These are phyloP conservation scores for Echites panduratus DNA, from an alignment of 257 asterid species.

Conservation along the genomic window DNA sequence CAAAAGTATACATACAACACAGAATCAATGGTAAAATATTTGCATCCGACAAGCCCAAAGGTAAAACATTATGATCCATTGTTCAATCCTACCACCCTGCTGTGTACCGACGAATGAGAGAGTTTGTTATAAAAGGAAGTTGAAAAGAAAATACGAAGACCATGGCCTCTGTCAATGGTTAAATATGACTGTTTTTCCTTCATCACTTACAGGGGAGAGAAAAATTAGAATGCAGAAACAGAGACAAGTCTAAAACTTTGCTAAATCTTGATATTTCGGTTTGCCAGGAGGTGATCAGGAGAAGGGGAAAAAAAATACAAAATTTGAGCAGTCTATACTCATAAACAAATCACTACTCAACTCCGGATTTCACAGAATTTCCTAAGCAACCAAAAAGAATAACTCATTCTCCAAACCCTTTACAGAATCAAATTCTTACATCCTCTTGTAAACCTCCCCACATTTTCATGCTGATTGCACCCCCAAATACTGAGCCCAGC, in stretches of 20 bases:
- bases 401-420: not conserved
- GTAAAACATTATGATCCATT: not conserved
- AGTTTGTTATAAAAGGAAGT: not conserved
- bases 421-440: not conserved
- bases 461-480: not conserved
- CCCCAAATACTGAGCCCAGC: not conserved
- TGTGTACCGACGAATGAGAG: not conserved
- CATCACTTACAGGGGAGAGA: not conserved
- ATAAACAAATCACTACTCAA: not conserved
- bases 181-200: not conserved
- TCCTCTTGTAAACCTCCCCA: not conserved
- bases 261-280: not conserved
- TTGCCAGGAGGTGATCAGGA: not conserved
- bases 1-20: not conserved
- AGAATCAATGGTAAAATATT: not conserved
- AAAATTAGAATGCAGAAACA: not conserved
- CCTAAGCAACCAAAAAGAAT: not conserved
- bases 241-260: not conserved
- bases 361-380: not conserved
- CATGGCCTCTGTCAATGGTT: not conserved
- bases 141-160: not conserved
- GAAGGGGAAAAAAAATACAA: no score
- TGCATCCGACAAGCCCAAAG: not conserved
- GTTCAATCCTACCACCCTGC: not conserved
- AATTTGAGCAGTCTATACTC: not conserved